Conservation (phyloP, 352 stramenopile genomes). For the Globisporangium canariense region DNA sequence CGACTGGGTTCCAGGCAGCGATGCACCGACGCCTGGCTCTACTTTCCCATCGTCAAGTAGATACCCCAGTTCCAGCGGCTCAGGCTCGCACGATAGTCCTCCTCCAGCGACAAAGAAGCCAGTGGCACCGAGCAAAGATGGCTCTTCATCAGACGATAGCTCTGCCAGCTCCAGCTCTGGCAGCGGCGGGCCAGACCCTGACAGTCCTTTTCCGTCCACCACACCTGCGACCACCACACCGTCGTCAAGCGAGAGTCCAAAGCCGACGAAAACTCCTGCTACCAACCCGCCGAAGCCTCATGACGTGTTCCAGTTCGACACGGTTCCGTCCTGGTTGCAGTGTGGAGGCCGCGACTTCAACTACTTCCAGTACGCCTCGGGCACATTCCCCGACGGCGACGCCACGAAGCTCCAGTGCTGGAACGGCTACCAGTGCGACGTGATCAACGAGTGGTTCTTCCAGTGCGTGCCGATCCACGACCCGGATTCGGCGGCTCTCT, state of each 20-base stretch:
- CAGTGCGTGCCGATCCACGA: constrained; percentile 25
- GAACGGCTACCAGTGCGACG: constrained; percentile 27
- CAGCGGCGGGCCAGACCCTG: background rate
- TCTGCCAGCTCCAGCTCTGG: background rate
- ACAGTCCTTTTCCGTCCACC: background rate
- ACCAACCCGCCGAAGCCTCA: background rate
- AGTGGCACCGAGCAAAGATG: background rate
- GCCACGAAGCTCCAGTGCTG: constrained; percentile 22
- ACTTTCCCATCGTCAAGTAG: background rate
- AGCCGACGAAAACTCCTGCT: background rate
- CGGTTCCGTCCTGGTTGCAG: constrained; percentile 22
- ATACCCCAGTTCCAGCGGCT: background rate
- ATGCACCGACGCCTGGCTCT: background rate
- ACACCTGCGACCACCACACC: background rate
- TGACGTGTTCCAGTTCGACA: constrained; percentile 13
- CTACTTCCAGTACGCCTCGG: constrained; percentile 24
- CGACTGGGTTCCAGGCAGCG: background rate
- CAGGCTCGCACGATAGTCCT: background rate
- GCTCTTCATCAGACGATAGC: background rate
- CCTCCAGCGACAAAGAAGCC: background rate
- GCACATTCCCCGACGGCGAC: constrained; percentile 11
- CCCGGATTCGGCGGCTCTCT: constrained; percentile 18
- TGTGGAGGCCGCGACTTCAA: constrained; percentile 30
- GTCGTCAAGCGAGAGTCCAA: background rate
- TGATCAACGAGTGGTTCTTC: constrained; percentile 34